Evolutionary conservation across 208 protist genomes (phyloP).

Genomic region (Crithidia bombi): DNA sequence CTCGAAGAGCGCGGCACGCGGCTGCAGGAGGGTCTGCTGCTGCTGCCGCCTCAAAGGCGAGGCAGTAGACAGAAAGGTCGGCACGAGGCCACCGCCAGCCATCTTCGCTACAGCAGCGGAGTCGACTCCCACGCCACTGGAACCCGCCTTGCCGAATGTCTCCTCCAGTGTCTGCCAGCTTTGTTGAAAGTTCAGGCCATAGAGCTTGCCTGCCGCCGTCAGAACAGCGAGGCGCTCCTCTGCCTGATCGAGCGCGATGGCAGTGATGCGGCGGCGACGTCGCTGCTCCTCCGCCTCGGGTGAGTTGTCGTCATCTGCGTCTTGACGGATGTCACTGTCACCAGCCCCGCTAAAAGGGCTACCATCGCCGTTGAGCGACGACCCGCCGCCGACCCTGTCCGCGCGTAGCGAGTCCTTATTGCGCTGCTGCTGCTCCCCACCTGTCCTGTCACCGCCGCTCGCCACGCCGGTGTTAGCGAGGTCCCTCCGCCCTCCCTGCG

Average conservation of each 20-base stretch:
- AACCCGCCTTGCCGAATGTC: constrained; percentile 13
- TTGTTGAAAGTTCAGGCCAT: constrained; percentile 59
- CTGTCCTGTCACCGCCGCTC: not conserved
- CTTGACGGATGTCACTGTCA: constrained; percentile 1
- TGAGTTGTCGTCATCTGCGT: constrained; percentile 3
- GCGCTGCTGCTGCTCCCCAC: not conserved
- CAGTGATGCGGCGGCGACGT: constrained; percentile 34
- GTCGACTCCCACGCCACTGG: not conserved
- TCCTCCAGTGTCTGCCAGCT: constrained; percentile 43
- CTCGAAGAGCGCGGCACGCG: constrained; percentile 53
- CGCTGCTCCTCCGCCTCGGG: constrained; percentile 7
- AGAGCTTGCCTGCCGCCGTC: constrained; percentile 66
- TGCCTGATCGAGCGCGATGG: constrained; percentile 67
- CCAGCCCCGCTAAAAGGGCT: not conserved
- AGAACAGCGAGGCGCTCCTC: constrained; percentile 73
- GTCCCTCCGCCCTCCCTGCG: not conserved
- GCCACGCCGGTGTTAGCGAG: not conserved
- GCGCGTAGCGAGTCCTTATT: not conserved
- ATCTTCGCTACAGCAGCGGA: not conserved
- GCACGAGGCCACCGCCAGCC: not conserved
- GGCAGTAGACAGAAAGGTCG: not conserved
- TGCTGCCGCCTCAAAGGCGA: not conserved
- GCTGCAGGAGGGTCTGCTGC: not conserved
- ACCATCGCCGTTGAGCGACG: not conserved
- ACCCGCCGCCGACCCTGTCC: constrained; percentile 2